Evolutionary conservation across 2,329 filamentous ascomycete genomes (phyloP), one percentile per base, ranked within the genome.

Genomic region (Aciculosporium take): DNA sequence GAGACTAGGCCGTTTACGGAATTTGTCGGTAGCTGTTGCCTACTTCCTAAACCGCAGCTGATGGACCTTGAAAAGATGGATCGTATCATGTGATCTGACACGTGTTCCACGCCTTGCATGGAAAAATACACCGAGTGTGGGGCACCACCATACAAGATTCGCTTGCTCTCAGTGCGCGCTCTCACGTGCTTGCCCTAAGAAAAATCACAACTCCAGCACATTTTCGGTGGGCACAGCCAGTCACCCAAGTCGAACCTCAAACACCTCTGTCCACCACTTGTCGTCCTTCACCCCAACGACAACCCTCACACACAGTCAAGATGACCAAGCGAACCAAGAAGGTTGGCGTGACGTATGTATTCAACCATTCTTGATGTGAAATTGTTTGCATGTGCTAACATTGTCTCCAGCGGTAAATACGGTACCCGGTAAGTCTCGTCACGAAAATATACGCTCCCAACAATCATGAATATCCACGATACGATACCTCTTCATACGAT

Each of bases 281-380:
- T 51, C 53, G 54, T 55, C 54, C 53, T 53, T 49, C 54, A 52
- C 50, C 51, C 53, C 51, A 46, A 54, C 52, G 53, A 56, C 54
- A 53, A 55, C 47, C 52, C 52, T 54, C 57, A 60, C 57, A 61
- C 47, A 54, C 64, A 63, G 68, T 67, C 75, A 86, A 80, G 71
- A 91, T 91, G 84, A 86, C 84, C 68, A 89, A 91, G 79, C 81
- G 86, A 75, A 93, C 86, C 56, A 93, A 67, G 83, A 93, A 94
- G 84, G 87, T 94, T 80, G 86, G 86, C 69, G 88, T 95, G 69
- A 95, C 89, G 63, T 65, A 60, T 48, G 63, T 65, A 57, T 51
- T 27, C 2, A 20, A 17, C 24, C 40, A 46, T 15, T 37, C 23
- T n/a, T n/a, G 6, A 34, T 42, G 39, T 42, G 37, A 45, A 38